Conservation (phyloP, 2,329 filamentous ascomycete species). For the Pseudovirgaria hyperparasitica region DNA sequence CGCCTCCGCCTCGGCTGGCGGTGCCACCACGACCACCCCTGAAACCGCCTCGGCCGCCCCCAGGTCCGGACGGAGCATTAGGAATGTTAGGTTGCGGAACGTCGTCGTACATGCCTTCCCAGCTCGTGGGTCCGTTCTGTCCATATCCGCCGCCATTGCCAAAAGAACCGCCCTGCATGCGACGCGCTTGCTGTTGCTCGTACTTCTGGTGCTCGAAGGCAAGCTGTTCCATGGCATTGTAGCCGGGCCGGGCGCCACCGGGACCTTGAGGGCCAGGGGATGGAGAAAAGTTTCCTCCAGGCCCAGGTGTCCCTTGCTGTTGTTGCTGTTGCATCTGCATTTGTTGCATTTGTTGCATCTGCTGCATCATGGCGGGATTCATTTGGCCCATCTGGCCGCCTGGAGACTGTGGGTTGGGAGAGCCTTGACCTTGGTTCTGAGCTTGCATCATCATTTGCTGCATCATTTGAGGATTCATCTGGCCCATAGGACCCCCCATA, state of each 20-base stretch:
- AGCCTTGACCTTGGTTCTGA: constrained; percentile 9
- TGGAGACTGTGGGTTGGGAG: constrained; percentile 16
- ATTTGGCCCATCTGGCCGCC: constrained; percentile 34
- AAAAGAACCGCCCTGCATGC: constrained; percentile 28
- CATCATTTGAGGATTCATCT: constrained; percentile 48
- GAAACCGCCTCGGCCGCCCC: constrained; percentile 22
- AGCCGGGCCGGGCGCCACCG: constrained; percentile 33
- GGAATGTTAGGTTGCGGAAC: constrained; percentile 67
- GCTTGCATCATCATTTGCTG: constrained; percentile 28
- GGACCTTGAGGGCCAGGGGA: constrained; percentile 9
- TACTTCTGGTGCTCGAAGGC: constrained; percentile 70
- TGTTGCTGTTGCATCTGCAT: constrained; percentile 55
- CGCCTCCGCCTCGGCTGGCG: constrained; percentile 24
- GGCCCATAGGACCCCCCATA: constrained; percentile 21
- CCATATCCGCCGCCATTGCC: constrained; percentile 29
- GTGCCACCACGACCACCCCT: constrained; percentile 31
- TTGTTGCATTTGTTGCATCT: constrained; percentile 53
- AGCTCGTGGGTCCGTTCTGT: constrained; percentile 62
- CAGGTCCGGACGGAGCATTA: constrained; percentile 34
- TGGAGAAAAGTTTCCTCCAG: constrained; percentile 27
- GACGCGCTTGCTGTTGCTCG: constrained; percentile 52
- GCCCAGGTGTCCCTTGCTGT: constrained; percentile 26
- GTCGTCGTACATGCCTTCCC: constrained; percentile 98
- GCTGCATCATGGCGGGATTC: constrained; percentile 65
- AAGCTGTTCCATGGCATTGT: constrained; percentile 59